Evolutionary conservation across 306 rosid species (phyloP).

Genomic region (Coriaria nepalensis): DNA sequence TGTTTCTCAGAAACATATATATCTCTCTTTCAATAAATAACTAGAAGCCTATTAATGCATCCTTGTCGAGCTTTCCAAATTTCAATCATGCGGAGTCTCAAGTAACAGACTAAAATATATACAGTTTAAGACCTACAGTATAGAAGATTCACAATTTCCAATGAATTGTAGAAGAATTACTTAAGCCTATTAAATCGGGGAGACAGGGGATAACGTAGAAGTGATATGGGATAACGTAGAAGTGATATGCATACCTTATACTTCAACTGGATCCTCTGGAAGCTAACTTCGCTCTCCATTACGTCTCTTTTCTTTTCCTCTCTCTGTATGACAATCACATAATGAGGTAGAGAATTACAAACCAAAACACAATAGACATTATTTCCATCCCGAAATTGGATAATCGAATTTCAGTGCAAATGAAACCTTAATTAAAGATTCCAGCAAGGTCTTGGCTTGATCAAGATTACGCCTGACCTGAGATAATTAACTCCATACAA

Average conservation of each 20-base stretch:
- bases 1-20: no score
- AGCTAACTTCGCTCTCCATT: constrained; percentile 83
- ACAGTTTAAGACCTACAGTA: no score
- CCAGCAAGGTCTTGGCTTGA: constrained; percentile 86
- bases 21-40: no score
- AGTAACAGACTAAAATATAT: no score
- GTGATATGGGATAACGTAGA: not conserved
- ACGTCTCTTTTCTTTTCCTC: constrained; percentile 84
- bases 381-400: constrained; percentile 1
- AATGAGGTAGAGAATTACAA: constrained; percentile 9
- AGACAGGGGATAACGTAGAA: no score
- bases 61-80: no score
- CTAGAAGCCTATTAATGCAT: no score
- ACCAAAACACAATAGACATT: constrained; percentile 9
- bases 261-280: constrained; percentile 90
- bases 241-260: constrained; percentile 45
- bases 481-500: constrained; percentile 10
- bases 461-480: constrained; percentile 98
- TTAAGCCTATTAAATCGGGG: not conserved
- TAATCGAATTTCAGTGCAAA: constrained; percentile 11
- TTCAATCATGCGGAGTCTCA: no score
- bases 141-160: no score
- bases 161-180: not conserved
- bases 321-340: constrained; percentile 41
- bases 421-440: constrained; percentile 77